Percentiles rank a stretch among this genome's conserved stretches.
phyloP scores from a whole-genome alignment of 2,329 filamentous ascomycete genomes.

The Fusarium mundagurra region DNA sequence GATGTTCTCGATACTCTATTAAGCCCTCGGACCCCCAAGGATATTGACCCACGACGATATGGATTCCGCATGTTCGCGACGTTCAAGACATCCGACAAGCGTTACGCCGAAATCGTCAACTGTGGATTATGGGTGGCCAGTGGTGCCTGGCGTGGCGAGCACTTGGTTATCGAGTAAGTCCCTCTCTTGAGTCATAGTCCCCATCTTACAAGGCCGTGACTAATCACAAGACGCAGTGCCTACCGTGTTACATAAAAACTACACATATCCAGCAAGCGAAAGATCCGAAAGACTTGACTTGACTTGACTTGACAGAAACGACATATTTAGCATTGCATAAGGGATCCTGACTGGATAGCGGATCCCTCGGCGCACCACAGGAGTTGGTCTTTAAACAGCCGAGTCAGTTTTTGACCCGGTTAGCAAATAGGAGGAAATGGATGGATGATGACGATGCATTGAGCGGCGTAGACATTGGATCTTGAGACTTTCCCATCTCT shows the following conservation, averaged over 20 bases:
- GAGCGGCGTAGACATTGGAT: conserved; percentile 28
- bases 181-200: conserved; percentile 1
- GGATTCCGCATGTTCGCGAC: conserved; percentile 60
- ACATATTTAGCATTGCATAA: conserved; percentile 38
- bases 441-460: conserved; percentile 31
- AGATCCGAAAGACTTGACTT: conserved; percentile 2
- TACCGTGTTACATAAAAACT: conserved; percentile 48
- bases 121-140: conserved; percentile 61
- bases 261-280: conserved; percentile 3
- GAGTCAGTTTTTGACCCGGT: conserved; percentile 30
- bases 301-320: background rate
- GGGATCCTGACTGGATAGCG: conserved; percentile 32
- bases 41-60: conserved; percentile 56
- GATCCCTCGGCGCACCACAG: conserved; percentile 34
- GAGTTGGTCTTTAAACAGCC: conserved; percentile 30
- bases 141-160: conserved; percentile 57
- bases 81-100: conserved; percentile 60
- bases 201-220: conserved; percentile 4
- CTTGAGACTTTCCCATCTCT: conserved; percentile 5
- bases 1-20: conserved; percentile 55
- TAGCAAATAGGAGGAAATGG: conserved; percentile 27
- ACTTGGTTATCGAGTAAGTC: conserved; percentile 59
- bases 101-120: conserved; percentile 60
- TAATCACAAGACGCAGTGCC: conserved; percentile 39
- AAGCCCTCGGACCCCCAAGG: conserved; percentile 49